Evolutionary conservation across 2,329 filamentous ascomycete genomes (phyloP), one percentile per base, ranked within the genome.

Genomic region (Exophiala viscosa): DNA sequence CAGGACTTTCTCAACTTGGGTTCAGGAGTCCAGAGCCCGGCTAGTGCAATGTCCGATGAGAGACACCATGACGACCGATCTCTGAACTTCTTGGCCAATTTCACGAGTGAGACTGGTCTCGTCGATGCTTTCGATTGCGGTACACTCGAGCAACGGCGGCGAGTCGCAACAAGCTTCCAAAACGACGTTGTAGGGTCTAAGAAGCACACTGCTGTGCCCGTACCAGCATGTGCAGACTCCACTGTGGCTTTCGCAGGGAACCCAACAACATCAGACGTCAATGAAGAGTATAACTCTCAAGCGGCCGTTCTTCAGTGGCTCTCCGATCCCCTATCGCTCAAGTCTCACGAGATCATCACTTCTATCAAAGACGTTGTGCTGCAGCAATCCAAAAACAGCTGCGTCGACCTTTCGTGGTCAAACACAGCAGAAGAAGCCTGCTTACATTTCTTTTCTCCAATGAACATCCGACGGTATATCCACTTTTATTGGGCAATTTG

Each of bases 61-160:
- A 18, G 14, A 33, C 33, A 18, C 7, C 31, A 23, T 11, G 15
- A 32, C 3, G 17, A 32, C 9, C 28, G 34, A 15, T 44, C 40
- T 14, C 38, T 50, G 20, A 5, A 13, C 3, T 72, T 71, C 40
- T 59, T 72, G 1, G 62, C 64, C 38, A 63, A 66, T 36, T 70
- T 71, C 48, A 71, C 69, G 11, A 69, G 67, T 49, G 61, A 67
- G 18, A 69, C 66, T 0, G 70, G 70, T 1, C 57, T 71, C 7
- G 62, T 69, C 1, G 54, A 59, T 10, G 70, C 68, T 10, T 72
- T 71, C 53, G 69, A 70, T 28, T 71, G 69, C 28, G 67, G 65
- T 3, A 70, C 67, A 1, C 57, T 64, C 2, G 52, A 59, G 5
- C 65, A 70, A 39, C 58, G 69, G n/a, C 62, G 65, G 18, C 58